Evolutionary conservation across 148 eudicot genomes (phyloP), one percentile per base, ranked within the genome.

Genomic region (Camellia lanceoleosa): DNA sequence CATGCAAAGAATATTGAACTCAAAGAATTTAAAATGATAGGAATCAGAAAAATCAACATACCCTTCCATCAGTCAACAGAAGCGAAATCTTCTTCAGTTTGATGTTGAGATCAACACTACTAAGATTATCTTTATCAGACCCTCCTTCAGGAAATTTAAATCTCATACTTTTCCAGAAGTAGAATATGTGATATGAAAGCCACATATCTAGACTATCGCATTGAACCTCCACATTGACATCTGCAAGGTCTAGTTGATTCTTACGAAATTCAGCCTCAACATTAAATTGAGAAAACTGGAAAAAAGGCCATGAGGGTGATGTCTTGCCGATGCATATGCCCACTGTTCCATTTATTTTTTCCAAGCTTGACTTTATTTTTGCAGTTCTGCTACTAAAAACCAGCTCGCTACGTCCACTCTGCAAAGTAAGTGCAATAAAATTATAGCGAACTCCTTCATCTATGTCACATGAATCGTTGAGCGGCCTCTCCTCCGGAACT

Each of bases 51-150:
- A 30, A 47, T 75, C 14, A 59, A 66, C 86, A 78, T 87, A 96
- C 99, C 99, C 92, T 91, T 87, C 92, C 93, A 84, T 96, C 99
- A 7, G 90, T 92, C 66, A 94, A 83, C 77, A 94, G 84, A 76
- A 96, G 76, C 44, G 99, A 94, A 46, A 87, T 78, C 84, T 90
- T 96, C 82, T 88, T 84, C 5, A 91, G 80, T 64, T 89, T 87
- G 71, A 92, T 41, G 41, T 80, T 81, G 47, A 96, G 75, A 79
- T 92, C 88, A 74, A 86, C 18, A 82, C 67, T 68, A 51, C 77
- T 77, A 71, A 81, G 75, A 49, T 79, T 74, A 65, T 79, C 70
- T 13, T 84, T 87, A 49, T 85, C 75, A 19, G 89, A 61, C 82
- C 82, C 85, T 46, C 82, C 73, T 72, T 87, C 82, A 64, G 93